Base-by-base conservation (phyloP, 495 filamentous ascomycete genomes). In the Penicillium egyptiacum region DNA sequence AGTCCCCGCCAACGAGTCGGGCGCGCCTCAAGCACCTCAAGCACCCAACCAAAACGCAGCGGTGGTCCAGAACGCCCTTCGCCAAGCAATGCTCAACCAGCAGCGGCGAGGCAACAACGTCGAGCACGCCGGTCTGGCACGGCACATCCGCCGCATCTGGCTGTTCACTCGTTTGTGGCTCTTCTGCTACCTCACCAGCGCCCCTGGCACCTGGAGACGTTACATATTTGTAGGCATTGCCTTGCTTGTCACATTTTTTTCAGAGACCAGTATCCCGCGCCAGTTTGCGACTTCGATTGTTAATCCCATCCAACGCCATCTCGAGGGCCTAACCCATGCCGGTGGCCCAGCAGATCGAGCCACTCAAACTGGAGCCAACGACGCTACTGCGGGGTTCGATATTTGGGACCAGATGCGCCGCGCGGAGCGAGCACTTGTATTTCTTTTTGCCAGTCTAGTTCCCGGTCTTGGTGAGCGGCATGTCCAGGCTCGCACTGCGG, bases 401-500 rank as follows among this genome's bases (percentile, higher is more conserved):
- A 11, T 72, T 17, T 62, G 64, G 60, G 75, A 86, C 40, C 78
- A 79, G 30, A 63, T 88, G 12, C 76, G 89, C 59, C 75, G 85
- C 14, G 68, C 82, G 12, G 92, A 96, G 67, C 81, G 91, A 50
- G 87, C 88, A 14, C 68, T 88, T n/a, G 82, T 91, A 14, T 75
- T 96, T 30, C 93, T 96, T 63, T 69, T 96, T 35, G 90, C 91
- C 6, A 94, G 89, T 72, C 75, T 96, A 50, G 84, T 90, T 28
- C 92, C 92, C 0, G 92, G 92, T 8, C 79, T 96, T 14, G 90
- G 91, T 1, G 92, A 96, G 70, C 74, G 90, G 43, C 88, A 94
- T 64, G 90, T 96, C 44, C 79, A 81, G 56, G 86, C 83, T 35
- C 78, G 86, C 37, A 86, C 88, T 63, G 83, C 79, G 4, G 83